Evolutionary conservation across 345 rosid genomes (phyloP), one percentile per base, ranked within the genome.

Genomic region (Kernera saxatilis): DNA sequence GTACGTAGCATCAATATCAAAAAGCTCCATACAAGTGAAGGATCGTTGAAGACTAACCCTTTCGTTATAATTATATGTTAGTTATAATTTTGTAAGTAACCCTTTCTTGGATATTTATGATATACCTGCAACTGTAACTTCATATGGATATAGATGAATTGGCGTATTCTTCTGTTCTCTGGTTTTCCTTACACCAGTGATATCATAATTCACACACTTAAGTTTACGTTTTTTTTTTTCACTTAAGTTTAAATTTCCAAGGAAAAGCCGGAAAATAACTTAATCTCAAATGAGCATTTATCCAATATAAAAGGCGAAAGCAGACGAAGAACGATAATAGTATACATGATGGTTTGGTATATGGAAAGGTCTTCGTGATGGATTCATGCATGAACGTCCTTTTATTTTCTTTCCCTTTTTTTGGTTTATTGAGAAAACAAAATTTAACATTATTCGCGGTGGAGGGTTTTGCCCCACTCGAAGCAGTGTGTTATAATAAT

Each of bases 401-500:
- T 73, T 25, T 64, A 27, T 23, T 22, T 25, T 0, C 39, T 54
- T 6, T 19, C 11, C n/a, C 3, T 1, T 46, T 48, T 51, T 22
- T 53, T 46, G 6, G 57, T 33, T 55, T 55, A 26, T 48, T 59
- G 22, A 39, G 61, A 65, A 65, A 65, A 27, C 5, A 65, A 37
- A 43, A 2, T 27, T 26, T 48, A 17, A 19, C 53, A 54, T 39
- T 36, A 33, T 57, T 74, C 2, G 68, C 39, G 73, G 67, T 67
- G 61, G 73, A 49, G 62, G 8, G 73, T 49, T 49, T 67, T 67
- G 73, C 61, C 78, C 78, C 78, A 74, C 64, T 67, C 40, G 73
- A 74, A 67, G 78, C 78, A 68, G 52, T 73, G 39, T 67, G 62
- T 52, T 51, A 67, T 43, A 67, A 74, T 74, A 74, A 67, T 74